A percentile compares a stretch with the other conserved stretches of the same genome.
Evolutionary conservation across 2,329 filamentous ascomycete species (phyloP).

Genomic region (Onygenales sp.): DNA sequence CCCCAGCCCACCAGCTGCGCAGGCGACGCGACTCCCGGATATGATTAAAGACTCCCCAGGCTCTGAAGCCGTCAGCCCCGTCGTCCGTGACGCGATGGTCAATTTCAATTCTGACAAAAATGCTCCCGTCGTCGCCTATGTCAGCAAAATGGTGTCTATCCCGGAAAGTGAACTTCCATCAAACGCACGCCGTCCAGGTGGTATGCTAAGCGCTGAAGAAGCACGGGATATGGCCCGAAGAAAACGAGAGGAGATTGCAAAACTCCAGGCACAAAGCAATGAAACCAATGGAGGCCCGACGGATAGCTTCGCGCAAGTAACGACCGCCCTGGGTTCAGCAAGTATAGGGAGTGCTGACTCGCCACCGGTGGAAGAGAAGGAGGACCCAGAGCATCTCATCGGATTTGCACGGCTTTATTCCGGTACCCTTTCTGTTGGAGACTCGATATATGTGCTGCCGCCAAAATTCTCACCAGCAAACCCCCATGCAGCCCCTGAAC

Average conservation of each 20-base stretch:
- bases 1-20: constrained; percentile 71
- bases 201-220: constrained; percentile 72
- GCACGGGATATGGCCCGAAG: constrained; percentile 77
- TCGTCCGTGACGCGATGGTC: constrained; percentile 70
- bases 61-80: constrained; percentile 56
- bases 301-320: constrained; percentile 47
- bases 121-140: constrained; percentile 81
- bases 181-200: constrained; percentile 64
- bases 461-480: constrained; percentile 85
- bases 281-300: constrained; percentile 20
- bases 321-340: constrained; percentile 51
- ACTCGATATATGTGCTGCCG: constrained; percentile 80
- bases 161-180: constrained; percentile 85
- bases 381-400: constrained; percentile 78
- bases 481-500: constrained; percentile 61
- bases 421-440: constrained; percentile 78
- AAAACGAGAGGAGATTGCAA: constrained; percentile 81
- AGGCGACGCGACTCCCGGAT: constrained; percentile 68
- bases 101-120: constrained; percentile 61
- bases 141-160: constrained; percentile 97
- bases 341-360: constrained; percentile 45
- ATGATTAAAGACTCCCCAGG: constrained; percentile 75
- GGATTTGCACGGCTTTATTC: constrained; percentile 93
- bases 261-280: constrained; percentile 56
- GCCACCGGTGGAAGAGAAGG: constrained; percentile 46